Percentiles rank a stretch among this genome's conserved stretches.
phyloP scores from a whole-genome alignment of 75 land plant species.

The Larix kaempferi region DNA sequence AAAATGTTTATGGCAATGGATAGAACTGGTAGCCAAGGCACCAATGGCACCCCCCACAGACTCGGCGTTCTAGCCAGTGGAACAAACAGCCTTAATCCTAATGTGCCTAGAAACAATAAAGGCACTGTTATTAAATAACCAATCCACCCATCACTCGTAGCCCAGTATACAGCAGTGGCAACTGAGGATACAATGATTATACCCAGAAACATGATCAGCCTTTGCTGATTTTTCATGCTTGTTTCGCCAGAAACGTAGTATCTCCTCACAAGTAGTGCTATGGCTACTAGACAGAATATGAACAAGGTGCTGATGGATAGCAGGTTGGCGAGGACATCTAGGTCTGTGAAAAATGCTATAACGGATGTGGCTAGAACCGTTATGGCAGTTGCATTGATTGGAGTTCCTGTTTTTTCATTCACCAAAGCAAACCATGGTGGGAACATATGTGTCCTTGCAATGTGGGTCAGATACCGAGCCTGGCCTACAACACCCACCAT shows the following conservation, averaged over 20 bases:
- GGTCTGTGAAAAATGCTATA: constrained; percentile 71
- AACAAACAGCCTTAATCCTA: constrained; percentile 33
- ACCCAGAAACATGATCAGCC: constrained; percentile 36
- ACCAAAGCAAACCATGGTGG: constrained; percentile 79
- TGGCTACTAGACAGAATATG: constrained; percentile 81
- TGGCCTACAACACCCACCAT: constrained; percentile 71
- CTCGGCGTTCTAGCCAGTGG: constrained; percentile 54
- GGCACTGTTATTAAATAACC: constrained; percentile 44
- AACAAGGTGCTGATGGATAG: constrained; percentile 76
- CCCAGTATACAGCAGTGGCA: constrained; percentile 69
- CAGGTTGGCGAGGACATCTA: constrained; percentile 61
- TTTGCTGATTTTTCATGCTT: constrained; percentile 10
- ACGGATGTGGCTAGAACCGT: constrained; percentile 58
- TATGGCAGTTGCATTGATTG: constrained; percentile 59
- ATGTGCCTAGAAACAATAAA: constrained; percentile 63
- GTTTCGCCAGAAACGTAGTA: constrained; percentile 68
- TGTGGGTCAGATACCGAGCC: constrained; percentile 88
- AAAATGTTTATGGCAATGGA: constrained; percentile 76
- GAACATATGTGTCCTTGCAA: constrained; percentile 80
- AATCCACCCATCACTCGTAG: constrained; percentile 48
- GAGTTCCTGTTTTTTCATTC: constrained; percentile 57
- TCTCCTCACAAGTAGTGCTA: constrained; percentile 69
- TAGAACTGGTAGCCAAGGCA: constrained; percentile 83
- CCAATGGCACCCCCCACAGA: constrained; percentile 85
- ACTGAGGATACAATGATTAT: constrained; percentile 50